Base-by-base conservation (phyloP, 768 basidiomycete genomes). In the Lentinus tigrinus region DNA sequence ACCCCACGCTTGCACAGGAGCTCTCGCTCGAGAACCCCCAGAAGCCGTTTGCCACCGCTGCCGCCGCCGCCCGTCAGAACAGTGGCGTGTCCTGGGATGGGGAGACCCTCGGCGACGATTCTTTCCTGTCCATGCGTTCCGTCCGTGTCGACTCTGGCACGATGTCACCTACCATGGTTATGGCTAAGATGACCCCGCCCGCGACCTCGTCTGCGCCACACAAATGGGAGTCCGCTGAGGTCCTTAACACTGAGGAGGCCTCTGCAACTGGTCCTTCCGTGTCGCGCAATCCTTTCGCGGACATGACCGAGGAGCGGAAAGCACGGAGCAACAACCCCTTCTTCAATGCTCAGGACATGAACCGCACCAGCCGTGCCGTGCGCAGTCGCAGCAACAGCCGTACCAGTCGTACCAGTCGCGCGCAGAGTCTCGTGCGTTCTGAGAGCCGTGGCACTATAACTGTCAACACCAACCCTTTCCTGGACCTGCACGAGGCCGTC, bases 141-240 rank as follows among this genome's bases (percentile, higher is more conserved):
- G 74, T 73, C 23, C 72, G 74, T 37, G 56, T 71, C 52, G 69
- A 71, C 10, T 69, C 68, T 16, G 79, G 78, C 34, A 73, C 81
- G 19, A 78, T 83, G 75, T 80, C 83, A 3, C 80, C 85, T 10
- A 73, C 75, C 38, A 52, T 69, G 55, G 77, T 74, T 49, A 77
- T 79, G 67, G 85, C 83, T 34, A 84, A 83, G 66, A 81, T 80
- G 60, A 89, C 88, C 4, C 88, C 88, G 46, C 75, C 75, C 8
- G 81, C 85, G 13, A 83, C 76, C 26, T 64, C 71, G 3, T 78
- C 81, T 1, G 72, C 77, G 16, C 34, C 61, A 10, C 88, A 90
- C 72, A 77, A 69, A 47, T 89, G 88, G 88, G 83, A 90, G 69
- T 85, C 84, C 8, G 87, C 87, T 3, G 84, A 88, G 65, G 83